phyloP scores from a whole-genome alignment of 2,329 filamentous ascomycete genomes.

The Kalmusia sp. region DNA sequence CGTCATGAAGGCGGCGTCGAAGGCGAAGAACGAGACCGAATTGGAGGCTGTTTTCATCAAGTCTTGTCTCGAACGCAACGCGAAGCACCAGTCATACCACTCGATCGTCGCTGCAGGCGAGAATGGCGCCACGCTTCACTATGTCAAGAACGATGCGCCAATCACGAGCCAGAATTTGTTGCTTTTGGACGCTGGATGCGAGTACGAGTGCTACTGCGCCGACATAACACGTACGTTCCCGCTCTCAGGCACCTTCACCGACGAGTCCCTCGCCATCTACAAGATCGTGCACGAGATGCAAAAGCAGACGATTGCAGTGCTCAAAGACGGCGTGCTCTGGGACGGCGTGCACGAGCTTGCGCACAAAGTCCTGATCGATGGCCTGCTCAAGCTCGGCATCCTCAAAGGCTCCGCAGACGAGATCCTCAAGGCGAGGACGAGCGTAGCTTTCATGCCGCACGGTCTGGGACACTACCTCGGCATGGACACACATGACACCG shows the following conservation, averaged over 20 bases:
- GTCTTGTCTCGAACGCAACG: constrained; percentile 75
- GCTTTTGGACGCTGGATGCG: constrained; percentile 80
- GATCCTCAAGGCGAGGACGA: constrained; percentile 54
- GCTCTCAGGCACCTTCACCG: constrained; percentile 65
- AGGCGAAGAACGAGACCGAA: constrained; percentile 78
- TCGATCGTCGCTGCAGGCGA: constrained; percentile 83
- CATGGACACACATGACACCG: constrained; percentile 61
- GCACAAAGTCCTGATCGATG: constrained; percentile 82
- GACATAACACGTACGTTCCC: constrained; percentile 88
- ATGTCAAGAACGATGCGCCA: constrained; percentile 63
- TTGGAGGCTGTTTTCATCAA: constrained; percentile 83
- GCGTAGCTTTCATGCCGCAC: constrained; percentile 59
- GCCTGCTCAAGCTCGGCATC: constrained; percentile 77
- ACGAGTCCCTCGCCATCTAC: constrained; percentile 65
- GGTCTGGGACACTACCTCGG: constrained; percentile 60
- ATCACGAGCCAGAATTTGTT: constrained; percentile 73
- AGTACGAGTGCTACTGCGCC: constrained; percentile 57
- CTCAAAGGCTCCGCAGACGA: constrained; percentile 64
- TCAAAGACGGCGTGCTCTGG: constrained; percentile 79
- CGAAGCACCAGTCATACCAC: constrained; percentile 84
- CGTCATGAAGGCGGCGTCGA: constrained; percentile 68
- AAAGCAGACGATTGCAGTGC: constrained; percentile 72
- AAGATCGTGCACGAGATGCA: constrained; percentile 89
- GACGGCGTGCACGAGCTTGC: constrained; percentile 82
- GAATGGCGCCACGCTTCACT: constrained; percentile 86